Evolutionary conservation across 768 basidiomycete genomes (phyloP).

Genomic region (Pleurotus tuoliensis): DNA sequence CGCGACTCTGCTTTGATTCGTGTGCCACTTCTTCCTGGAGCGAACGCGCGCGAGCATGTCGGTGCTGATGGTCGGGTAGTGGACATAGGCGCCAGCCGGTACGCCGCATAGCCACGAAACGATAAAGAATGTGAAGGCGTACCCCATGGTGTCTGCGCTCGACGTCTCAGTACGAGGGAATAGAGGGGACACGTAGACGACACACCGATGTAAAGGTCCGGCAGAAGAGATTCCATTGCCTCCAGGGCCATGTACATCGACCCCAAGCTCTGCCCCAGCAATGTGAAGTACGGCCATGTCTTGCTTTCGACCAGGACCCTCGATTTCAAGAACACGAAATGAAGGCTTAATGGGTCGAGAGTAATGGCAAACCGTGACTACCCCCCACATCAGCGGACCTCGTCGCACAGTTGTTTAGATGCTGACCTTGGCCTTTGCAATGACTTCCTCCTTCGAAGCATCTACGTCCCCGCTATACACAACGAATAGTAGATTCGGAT

Average conservation of each 20-base stretch:
- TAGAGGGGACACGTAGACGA: background rate
- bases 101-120: conserved; percentile 60
- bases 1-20: conserved; percentile 57
- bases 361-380: conserved; percentile 81
- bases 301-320: conserved; percentile 75
- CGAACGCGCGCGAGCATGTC: conserved; percentile 87
- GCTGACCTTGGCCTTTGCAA: conserved; percentile 75
- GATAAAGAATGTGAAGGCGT: conserved; percentile 88
- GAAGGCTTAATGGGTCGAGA: conserved; percentile 58
- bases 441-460: conserved; percentile 74
- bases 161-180: conserved; percentile 6
- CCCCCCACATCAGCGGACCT: background rate
- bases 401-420: background rate
- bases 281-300: conserved; percentile 87
- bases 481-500: conserved; percentile 63
- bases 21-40: conserved; percentile 53
- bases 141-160: conserved; percentile 90
- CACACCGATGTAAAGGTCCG: conserved; percentile 89
- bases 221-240: conserved; percentile 73
- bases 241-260: conserved; percentile 83
- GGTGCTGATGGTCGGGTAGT: conserved; percentile 95
- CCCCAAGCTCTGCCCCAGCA: conserved; percentile 88
- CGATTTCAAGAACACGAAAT: conserved; percentile 77
- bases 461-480: conserved; percentile 90
- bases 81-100: conserved; percentile 86